These are phyloP conservation scores for Ustilago crameri DNA, from an alignment of 1,284 basidiomycete genomes.

Conservation along the genomic window DNA sequence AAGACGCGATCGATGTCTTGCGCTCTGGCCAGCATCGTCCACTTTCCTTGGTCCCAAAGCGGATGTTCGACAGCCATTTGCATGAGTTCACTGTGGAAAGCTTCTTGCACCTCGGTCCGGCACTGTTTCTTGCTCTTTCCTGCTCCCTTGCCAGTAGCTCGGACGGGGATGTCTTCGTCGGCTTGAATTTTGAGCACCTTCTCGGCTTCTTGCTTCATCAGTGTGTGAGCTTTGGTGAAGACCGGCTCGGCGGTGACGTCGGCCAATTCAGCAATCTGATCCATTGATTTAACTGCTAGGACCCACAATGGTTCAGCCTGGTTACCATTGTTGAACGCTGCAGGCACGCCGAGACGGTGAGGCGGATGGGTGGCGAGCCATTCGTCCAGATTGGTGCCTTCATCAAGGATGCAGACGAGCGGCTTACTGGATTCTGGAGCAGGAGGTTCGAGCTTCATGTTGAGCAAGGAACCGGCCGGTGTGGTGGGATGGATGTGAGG, in stretches of 20 bases:
- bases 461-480: neutral
- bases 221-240: slow-evolving; percentile 14
- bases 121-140: slow-evolving; percentile 33
- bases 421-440: slow-evolving; percentile 2
- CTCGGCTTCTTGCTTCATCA: slow-evolving; percentile 1
- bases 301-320: slow-evolving; percentile 16
- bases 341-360: slow-evolving; percentile 12
- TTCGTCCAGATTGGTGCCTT: slow-evolving; percentile 5
- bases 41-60: slow-evolving; percentile 32
- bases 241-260: neutral
- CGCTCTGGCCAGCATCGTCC: slow-evolving; percentile 25
- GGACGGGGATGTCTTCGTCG: slow-evolving; percentile 19
- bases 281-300: neutral
- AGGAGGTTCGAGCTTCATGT: slow-evolving; percentile 1
- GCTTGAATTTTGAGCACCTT: slow-evolving; percentile 16
- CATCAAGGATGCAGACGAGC: slow-evolving; percentile 14
- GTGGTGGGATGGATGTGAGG: neutral
- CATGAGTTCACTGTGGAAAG: slow-evolving; percentile 31
- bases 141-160: slow-evolving; percentile 1
- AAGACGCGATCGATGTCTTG: slow-evolving; percentile 19
- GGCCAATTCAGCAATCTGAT: slow-evolving; percentile 23
- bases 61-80: slow-evolving; percentile 16
- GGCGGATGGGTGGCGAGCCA: slow-evolving; percentile 23
- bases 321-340: slow-evolving; percentile 16
- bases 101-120: slow-evolving; percentile 22